Percentiles rank a stretch among this genome's conserved stretches.
phyloP scores from a whole-genome alignment of 2,329 filamentous ascomycete genomes.

The Colletotrichum nymphaeae region DNA sequence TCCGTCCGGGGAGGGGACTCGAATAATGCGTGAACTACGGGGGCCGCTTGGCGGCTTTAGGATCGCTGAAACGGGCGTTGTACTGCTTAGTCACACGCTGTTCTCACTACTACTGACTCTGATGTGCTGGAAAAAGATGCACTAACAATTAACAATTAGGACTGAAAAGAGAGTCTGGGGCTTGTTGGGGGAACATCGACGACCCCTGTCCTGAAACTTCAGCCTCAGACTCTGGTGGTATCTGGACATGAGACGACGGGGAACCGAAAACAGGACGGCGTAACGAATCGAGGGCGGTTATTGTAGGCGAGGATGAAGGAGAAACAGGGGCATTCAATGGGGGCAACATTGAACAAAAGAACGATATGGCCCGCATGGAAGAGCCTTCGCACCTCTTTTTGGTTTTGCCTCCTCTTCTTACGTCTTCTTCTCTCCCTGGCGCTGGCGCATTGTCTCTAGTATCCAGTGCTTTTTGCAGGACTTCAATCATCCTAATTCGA shows the following conservation, averaged over 20 bases:
- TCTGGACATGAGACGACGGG: slow-evolving; percentile 11
- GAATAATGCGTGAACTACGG: neutral
- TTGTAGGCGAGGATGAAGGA: neutral
- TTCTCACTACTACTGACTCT: too few relatives aligned
- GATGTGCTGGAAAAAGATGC: too few relatives aligned
- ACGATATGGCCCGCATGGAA: neutral
- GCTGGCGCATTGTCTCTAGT: slow-evolving; percentile 26
- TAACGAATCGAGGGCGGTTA: neutral
- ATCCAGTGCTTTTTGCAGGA: neutral
- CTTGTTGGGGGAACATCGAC: neutral
- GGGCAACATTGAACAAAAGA: slow-evolving; percentile 10
- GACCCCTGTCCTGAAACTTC: slow-evolving; percentile 38
- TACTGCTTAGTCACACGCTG: too few relatives aligned
- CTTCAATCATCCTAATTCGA: neutral
- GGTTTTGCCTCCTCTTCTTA: neutral
- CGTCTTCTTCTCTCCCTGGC: slow-evolving; percentile 21
- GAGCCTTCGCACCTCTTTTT: too few relatives aligned
- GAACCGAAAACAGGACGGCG: neutral
- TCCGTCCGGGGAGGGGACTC: neutral
- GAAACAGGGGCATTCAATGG: neutral
- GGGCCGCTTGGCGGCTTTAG: slow-evolving; percentile 15
- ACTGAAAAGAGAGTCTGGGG: neutral
- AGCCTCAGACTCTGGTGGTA: slow-evolving; percentile 18
- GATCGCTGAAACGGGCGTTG: slow-evolving; percentile 17
- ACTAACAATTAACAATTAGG: neutral